Base-by-base conservation (phyloP, 2,329 filamentous ascomycete genomes). In the Neoarthrinium moseri region DNA sequence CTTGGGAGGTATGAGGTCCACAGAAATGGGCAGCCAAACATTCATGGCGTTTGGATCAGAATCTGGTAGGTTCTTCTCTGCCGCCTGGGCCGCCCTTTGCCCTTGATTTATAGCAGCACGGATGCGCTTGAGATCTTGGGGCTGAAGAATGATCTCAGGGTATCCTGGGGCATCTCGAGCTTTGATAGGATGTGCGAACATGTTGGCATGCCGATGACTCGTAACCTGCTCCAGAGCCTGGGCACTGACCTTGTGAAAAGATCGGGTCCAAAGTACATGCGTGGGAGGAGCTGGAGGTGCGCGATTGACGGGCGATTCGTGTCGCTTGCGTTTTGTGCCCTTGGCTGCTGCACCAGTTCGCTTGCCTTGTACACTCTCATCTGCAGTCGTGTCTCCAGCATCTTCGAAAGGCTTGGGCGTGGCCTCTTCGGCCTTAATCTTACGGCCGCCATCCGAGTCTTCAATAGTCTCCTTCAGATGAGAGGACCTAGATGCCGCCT, bases 1-100 rank as follows among this genome's bases (percentile, higher is more conserved):
- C 56, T 84, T 89, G 0, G 94, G 92, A 3, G 92, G 89, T 3
- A 92, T 77, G 21, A 96, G 74, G 47, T 96, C 89, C 40, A 85
- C 79, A 2, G 81, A 86, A 46, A 87, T 78, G 7, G 87, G 83
- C 6, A 92, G 69, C 74, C 78, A 81, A 17, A 87, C 72, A 47
- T 71, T 77, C 6, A 77, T 72, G 2, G 73, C 74, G 34, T 73
- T 75, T 4, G 77, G 73, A 43, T 84, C 83, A 15, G 77, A 75
- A 15, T 80, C 80, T 0, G 83, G 73, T 33, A 87, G 79, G 41
- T 74, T 76, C 6, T 73, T 73, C n/a, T 80, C 82, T 43, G 76
- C 78, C 52, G 81, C 79, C 0, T 75, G 72, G 1, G 82, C 84
- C 27, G 80, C 78, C 35, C 83, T 80, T 61, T 82, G 84, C 30